Conservation (phyloP, 192 early-diverging fungal genomes). For the Backusella parvicylindrica region DNA sequence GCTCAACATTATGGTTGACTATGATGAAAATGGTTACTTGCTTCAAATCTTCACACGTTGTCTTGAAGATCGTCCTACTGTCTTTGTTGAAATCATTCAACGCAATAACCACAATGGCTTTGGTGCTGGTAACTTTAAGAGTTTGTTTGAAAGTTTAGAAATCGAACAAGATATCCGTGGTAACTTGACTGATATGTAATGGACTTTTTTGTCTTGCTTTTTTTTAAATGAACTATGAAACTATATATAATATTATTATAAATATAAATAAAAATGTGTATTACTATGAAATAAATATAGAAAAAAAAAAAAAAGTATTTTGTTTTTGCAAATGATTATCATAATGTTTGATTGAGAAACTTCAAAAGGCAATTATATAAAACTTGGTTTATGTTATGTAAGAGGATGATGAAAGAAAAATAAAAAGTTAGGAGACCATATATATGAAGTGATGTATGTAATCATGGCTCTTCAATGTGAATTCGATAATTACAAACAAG, state of each 20-base stretch:
- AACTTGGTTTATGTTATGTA: no score
- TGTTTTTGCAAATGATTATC: no score
- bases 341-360: no score
- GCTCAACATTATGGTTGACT: slow-evolving; percentile 93
- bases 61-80: slow-evolving; percentile 93
- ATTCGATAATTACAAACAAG: no score
- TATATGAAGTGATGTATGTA: no score
- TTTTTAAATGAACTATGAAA: not conserved
- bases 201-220: not conserved
- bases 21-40: slow-evolving; percentile 94
- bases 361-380: no score
- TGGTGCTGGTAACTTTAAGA: slow-evolving; percentile 98
- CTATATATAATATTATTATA: not conserved
- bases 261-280: not conserved
- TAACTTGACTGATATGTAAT: slow-evolving; percentile 53
- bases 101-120: slow-evolving; percentile 90
- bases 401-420: no score
- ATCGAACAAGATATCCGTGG: slow-evolving; percentile 90
- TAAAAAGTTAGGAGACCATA: no score
- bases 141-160: slow-evolving; percentile 95
- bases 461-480: no score
- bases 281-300: no score
- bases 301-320: no score
- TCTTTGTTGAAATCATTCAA: slow-evolving; percentile 98
- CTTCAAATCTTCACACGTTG: slow-evolving; percentile 93